A percentile compares a stretch with the other conserved stretches of the same genome.
phyloP scores from a whole-genome alignment of 768 basidiomycete species.

The Lentinula lateritia region DNA sequence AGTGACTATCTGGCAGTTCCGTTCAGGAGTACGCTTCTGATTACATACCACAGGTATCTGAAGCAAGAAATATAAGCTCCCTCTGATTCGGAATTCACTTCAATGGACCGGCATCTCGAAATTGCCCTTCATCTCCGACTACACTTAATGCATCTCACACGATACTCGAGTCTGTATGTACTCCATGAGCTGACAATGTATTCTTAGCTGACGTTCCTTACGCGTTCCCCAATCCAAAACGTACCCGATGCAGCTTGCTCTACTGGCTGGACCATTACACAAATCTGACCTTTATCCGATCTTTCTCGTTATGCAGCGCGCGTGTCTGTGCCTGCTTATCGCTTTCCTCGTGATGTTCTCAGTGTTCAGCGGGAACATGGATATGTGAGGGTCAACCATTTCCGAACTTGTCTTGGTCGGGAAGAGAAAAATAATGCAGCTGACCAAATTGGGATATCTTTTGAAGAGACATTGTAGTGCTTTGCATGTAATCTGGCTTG shows the following conservation, averaged over 20 bases:
- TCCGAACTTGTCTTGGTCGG: constrained; percentile 60
- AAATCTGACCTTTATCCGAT: too few species aligned
- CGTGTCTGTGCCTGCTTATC: constrained; percentile 65
- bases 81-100: constrained; percentile 50
- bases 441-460: constrained; percentile 46
- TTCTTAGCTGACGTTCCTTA: constrained; percentile 64
- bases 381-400: constrained; percentile 59
- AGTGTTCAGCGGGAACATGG: constrained; percentile 69
- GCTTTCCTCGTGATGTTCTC: constrained; percentile 45
- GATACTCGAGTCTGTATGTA: not conserved
- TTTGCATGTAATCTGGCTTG: constrained; percentile 62
- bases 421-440: constrained; percentile 55
- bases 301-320: constrained; percentile 13
- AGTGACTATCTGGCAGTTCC: constrained; percentile 59
- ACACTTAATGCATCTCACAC: constrained; percentile 48
- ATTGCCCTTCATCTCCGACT: constrained; percentile 50
- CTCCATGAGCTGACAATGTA: not conserved
- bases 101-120: constrained; percentile 87
- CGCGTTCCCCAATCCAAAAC: constrained; percentile 90
- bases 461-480: constrained; percentile 74
- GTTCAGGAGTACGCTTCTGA: not conserved
- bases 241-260: constrained; percentile 57
- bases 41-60: constrained; percentile 69
- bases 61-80: constrained; percentile 79
- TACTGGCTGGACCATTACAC: constrained; percentile 13